Conservation (phyloP, 2,329 filamentous ascomycete species). For the Aspergillus fructus region DNA sequence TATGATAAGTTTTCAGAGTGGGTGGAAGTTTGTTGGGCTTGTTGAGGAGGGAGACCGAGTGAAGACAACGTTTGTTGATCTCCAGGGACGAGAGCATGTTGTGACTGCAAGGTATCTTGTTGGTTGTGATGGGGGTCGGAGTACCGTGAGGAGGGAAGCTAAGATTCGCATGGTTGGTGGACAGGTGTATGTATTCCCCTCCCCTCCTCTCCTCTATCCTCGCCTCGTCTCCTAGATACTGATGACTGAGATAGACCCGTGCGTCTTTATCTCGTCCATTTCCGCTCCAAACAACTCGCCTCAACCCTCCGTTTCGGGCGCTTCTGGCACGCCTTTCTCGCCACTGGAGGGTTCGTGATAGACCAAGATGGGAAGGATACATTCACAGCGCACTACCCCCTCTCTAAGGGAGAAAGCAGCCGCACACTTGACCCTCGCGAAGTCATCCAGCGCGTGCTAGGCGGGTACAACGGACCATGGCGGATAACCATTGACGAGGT, state of each 20-base stretch:
- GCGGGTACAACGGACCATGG: slow-evolving; percentile 16
- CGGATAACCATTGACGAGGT: slow-evolving; percentile 35
- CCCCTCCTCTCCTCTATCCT: neutral
- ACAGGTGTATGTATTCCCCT: slow-evolving; percentile 21
- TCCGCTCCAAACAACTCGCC: slow-evolving; percentile 31
- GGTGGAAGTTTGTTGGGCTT: slow-evolving; percentile 8
- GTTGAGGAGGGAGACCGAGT: slow-evolving; percentile 20
- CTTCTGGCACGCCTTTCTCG: slow-evolving; percentile 35
- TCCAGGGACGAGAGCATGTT: slow-evolving; percentile 15
- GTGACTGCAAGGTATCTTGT: slow-evolving; percentile 25
- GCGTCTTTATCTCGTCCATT: slow-evolving; percentile 29
- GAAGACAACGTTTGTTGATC: slow-evolving; percentile 18
- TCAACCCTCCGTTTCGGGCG: slow-evolving; percentile 23
- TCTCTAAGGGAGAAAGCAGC: slow-evolving; percentile 14
- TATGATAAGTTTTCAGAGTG: neutral
- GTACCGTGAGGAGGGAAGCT: slow-evolving; percentile 22
- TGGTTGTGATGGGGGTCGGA: slow-evolving; percentile 30
- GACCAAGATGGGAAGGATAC: slow-evolving; percentile 35
- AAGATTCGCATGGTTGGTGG: slow-evolving; percentile 26
- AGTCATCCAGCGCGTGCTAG: slow-evolving; percentile 24
- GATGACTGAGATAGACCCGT: neutral
- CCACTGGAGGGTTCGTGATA: slow-evolving; percentile 26
- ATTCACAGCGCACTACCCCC: slow-evolving; percentile 30
- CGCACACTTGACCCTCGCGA: slow-evolving; percentile 22
- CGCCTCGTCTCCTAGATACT: neutral